Percentiles rank a stretch among this genome's conserved stretches.
Conservation (phyloP, 768 basidiomycete species). For the Leccinum uliginosum region DNA sequence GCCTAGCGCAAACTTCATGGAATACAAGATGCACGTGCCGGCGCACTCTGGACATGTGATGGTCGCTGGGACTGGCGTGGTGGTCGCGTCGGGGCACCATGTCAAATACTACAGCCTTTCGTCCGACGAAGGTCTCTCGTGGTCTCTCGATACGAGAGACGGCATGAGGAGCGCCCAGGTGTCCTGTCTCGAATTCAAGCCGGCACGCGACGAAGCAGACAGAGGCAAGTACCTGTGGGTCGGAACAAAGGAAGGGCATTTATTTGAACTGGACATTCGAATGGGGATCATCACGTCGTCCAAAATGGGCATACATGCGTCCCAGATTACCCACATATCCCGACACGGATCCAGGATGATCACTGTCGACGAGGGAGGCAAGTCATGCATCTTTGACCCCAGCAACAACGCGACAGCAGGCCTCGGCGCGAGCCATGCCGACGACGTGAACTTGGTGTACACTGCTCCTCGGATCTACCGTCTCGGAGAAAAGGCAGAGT, state of each 20-base stretch:
- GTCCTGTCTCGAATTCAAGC: conserved; percentile 74
- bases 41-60: conserved; percentile 52
- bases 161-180: conserved; percentile 67
- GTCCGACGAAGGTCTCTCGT: conserved; percentile 40
- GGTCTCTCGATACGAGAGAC: conserved; percentile 57
- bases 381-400: conserved; percentile 69
- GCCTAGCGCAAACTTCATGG: conserved; percentile 31
- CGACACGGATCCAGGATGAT: conserved; percentile 69
- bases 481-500: conserved; percentile 78
- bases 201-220: conserved; percentile 41
- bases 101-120: conserved; percentile 62
- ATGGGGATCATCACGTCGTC: conserved; percentile 53
- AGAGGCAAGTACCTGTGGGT: conserved; percentile 72
- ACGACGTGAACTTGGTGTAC: conserved; percentile 42
- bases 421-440: conserved; percentile 24
- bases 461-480: conserved; percentile 58
- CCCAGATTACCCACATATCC: conserved; percentile 69
- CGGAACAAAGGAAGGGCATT: conserved; percentile 86
- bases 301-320: conserved; percentile 60
- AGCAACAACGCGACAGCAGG: conserved; percentile 21
- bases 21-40: conserved; percentile 50
- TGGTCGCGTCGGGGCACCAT: conserved; percentile 55
- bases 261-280: conserved; percentile 77
- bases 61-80: conserved; percentile 53
- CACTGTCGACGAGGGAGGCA: conserved; percentile 82